phyloP scores from a whole-genome alignment of 169 alveolate species.

The Cryptosporidium viatorum region DNA sequence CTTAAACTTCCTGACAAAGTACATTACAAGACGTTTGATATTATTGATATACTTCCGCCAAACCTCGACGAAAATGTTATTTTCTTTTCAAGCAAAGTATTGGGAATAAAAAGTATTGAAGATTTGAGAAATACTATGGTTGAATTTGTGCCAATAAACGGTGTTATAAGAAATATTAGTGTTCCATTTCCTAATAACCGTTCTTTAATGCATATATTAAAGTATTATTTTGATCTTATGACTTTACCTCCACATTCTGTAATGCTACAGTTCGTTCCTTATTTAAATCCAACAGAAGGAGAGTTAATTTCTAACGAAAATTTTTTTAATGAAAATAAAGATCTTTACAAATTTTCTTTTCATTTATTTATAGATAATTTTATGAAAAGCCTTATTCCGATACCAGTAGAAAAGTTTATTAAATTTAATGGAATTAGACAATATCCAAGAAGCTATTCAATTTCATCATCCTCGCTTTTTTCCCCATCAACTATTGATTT shows the following conservation, averaged over 20 bases:
- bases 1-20: not conserved
- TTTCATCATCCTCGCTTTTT: conserved; percentile 49
- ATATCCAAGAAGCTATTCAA: conserved; percentile 54
- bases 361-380: not conserved
- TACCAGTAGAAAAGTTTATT: conserved; percentile 51
- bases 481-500: conserved; percentile 11
- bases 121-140: conserved; percentile 2
- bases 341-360: conserved; percentile 13
- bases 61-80: not conserved
- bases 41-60: conserved; percentile 60
- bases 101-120: conserved; percentile 5
- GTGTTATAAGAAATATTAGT: not conserved
- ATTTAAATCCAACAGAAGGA: conserved; percentile 2
- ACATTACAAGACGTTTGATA: conserved; percentile 31
- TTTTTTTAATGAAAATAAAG: conserved; percentile 4
- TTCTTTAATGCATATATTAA: conserved; percentile 16
- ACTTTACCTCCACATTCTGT: conserved; percentile 27
- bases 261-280: conserved; percentile 60
- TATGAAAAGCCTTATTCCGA: conserved; percentile 26
- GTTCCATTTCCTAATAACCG: conserved; percentile 48
- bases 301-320: conserved; percentile 1
- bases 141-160: conserved; percentile 10
- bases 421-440: conserved; percentile 56
- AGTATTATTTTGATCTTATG: conserved; percentile 36
- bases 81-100: conserved; percentile 32